Conservation (phyloP, 441 rosid genomes). For the Adansonia grandidieri region DNA sequence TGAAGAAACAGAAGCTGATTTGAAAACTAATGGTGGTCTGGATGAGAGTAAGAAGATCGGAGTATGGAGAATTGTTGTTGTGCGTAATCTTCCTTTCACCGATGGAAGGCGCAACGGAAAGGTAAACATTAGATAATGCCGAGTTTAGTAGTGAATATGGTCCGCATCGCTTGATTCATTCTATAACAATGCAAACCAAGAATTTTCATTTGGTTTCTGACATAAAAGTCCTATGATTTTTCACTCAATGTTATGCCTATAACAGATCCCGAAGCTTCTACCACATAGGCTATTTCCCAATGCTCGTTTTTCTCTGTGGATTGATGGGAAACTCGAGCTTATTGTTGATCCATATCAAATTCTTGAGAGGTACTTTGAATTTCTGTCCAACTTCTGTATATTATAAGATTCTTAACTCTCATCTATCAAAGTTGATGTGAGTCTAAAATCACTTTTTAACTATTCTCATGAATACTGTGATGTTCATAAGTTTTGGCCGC, state of each 20-base stretch:
- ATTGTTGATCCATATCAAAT: constrained; percentile 84
- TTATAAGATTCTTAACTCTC: not conserved
- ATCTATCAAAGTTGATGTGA: not conserved
- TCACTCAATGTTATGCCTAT: constrained; percentile 30
- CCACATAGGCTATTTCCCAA: constrained; percentile 77
- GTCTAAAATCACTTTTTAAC: not conserved
- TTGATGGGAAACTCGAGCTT: constrained; percentile 88
- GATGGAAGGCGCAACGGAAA: constrained; percentile 89
- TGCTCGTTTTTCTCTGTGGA: constrained; percentile 80
- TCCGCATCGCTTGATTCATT: not conserved
- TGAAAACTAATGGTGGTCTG: constrained; percentile 58
- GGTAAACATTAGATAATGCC: constrained; percentile 40
- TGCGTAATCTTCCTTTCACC: constrained; percentile 70
- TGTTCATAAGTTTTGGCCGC: not conserved
- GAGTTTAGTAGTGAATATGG: not conserved
- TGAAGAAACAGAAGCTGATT: constrained; percentile 77
- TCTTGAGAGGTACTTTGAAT: constrained; percentile 66
- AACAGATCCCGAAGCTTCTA: constrained; percentile 83
- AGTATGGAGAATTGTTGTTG: constrained; percentile 78
- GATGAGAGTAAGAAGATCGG: constrained; percentile 58
- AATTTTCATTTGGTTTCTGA: not conserved
- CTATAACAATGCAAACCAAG: not conserved
- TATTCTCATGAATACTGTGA: not conserved
- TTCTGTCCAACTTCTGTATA: not conserved
- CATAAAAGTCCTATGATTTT: not conserved